Conservation (phyloP, 1,284 basidiomycete genomes). For the Apiotrichum veenhuisii region DNA sequence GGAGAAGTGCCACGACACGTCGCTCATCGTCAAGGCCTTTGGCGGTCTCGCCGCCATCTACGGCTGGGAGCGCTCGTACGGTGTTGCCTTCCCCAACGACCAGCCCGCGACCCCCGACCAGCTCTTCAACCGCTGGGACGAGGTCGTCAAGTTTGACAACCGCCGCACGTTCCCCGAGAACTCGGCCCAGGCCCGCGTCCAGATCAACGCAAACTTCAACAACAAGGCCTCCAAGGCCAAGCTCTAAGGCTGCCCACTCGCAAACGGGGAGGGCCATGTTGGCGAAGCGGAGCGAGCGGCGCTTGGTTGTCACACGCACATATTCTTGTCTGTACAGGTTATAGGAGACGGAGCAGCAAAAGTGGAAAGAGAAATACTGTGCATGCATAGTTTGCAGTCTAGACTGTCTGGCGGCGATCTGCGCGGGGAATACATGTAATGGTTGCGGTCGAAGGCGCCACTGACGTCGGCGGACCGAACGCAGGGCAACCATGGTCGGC, state of each 20-base stretch:
- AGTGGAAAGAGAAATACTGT: too few relatives aligned
- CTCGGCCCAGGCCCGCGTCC: slow-evolving; percentile 66
- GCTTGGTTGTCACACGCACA: too few relatives aligned
- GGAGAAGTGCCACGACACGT: slow-evolving; percentile 69
- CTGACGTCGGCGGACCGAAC: too few relatives aligned
- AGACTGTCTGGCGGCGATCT: too few relatives aligned
- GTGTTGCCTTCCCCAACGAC: slow-evolving; percentile 61
- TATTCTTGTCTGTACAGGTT: not conserved
- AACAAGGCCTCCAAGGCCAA: slow-evolving; percentile 53
- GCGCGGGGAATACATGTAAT: too few relatives aligned
- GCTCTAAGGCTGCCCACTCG: slow-evolving; percentile 1
- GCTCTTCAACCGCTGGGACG: slow-evolving; percentile 69
- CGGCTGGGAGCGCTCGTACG: slow-evolving; percentile 89
- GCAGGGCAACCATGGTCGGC: too few relatives aligned
- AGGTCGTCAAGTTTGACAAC: slow-evolving; percentile 77
- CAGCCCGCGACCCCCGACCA: slow-evolving; percentile 71
- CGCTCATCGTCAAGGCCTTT: slow-evolving; percentile 78
- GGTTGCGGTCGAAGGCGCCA: too few relatives aligned
- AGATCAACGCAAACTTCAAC: slow-evolving; percentile 75
- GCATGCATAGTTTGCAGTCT: too few relatives aligned
- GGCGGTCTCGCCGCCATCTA: slow-evolving; percentile 92
- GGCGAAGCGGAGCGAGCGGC: too few relatives aligned
- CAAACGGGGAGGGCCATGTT: not conserved
- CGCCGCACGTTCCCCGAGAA: slow-evolving; percentile 72
- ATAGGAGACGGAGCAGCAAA: not conserved